Evolutionary conservation across 805 yeast species (phyloP), one percentile per base, ranked within the genome.

Genomic region (Pichia paraexigua): DNA sequence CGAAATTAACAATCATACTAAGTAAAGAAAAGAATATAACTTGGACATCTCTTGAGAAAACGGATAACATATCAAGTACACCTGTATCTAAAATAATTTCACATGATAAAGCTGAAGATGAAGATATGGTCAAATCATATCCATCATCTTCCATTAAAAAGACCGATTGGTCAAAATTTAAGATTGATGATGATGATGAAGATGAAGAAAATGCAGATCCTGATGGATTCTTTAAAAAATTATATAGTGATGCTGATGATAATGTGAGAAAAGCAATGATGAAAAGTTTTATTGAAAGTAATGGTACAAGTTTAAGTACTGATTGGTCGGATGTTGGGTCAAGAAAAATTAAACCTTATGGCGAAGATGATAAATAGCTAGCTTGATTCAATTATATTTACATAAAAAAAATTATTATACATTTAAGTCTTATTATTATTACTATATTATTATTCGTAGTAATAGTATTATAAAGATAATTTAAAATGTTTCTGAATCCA

Each of bases 241-340:
- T 94, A 12, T 94, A 85, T 68, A 75, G 76, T 27, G 82, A 77
- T 56, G 92, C 95, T 0, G 95, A 90, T 63, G 94, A 86, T 9
- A 97, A 94, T 60, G 84, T 95, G 1, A 74, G 73, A 58, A 74
- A 95, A 48, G 99, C 99, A 2, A 94, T 94, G 98, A 85, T 88
- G 95, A 94, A 94, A 70, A 87, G 96, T 49, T 94, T 79, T 61
- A 74, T 80, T n/a, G 97, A 94, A 68, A 87, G 96, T 59, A 85
- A 87, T 60, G 99, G 99, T 21, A 94, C 99, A 0, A 80, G 95
- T 2, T 72, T 94, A 53, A 87, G 95, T 45, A 94, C 99, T 5
- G 87, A 88, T 63, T 94, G 99, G 99, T 77, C 71, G 12, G 96
- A 89, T 53, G 98, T 95, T 2, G 73, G 79, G 40, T 73, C 77